phyloP scores from a whole-genome alignment of 2,329 filamentous ascomycete genomes.

The Hypoxylon sp. region DNA sequence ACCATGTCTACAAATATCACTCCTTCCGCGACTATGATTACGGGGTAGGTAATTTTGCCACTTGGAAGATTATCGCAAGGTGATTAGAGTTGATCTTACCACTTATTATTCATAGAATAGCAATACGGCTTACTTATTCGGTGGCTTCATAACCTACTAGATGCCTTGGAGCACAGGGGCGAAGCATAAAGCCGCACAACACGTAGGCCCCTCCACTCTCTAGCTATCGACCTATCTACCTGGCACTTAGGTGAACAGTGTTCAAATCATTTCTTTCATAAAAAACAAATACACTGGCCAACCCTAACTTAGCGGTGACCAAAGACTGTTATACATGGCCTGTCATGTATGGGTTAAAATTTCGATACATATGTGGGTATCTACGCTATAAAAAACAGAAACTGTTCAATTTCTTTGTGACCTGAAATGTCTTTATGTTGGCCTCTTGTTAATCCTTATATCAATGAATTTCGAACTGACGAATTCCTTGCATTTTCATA shows the following conservation, averaged over 20 bases:
- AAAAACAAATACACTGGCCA: no score
- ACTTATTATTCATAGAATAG: not conserved
- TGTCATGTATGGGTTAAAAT: not conserved
- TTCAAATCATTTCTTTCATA: no score
- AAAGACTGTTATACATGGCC: no score
- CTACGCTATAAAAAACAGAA: not conserved
- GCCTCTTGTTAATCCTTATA: conserved; percentile 5
- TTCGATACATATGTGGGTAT: not conserved
- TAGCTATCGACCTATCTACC: not conserved
- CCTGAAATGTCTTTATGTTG: conserved; percentile 9
- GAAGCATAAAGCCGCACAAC: conserved; percentile 3
- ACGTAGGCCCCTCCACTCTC: not conserved
- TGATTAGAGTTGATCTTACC: not conserved
- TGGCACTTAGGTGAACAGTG: no score
- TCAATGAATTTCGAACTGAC: conserved; percentile 1
- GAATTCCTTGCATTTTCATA: not conserved
- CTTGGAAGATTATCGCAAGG: not conserved
- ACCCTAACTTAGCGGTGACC: no score
- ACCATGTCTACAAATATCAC: not conserved
- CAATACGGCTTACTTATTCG: conserved; percentile 9
- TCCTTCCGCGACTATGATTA: not conserved
- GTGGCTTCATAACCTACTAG: not conserved
- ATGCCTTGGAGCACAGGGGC: not conserved
- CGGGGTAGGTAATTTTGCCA: no score
- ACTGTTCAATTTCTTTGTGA: not conserved